Conservation (phyloP, 2,329 filamentous ascomycete species). For the Cryphonectria japonica region DNA sequence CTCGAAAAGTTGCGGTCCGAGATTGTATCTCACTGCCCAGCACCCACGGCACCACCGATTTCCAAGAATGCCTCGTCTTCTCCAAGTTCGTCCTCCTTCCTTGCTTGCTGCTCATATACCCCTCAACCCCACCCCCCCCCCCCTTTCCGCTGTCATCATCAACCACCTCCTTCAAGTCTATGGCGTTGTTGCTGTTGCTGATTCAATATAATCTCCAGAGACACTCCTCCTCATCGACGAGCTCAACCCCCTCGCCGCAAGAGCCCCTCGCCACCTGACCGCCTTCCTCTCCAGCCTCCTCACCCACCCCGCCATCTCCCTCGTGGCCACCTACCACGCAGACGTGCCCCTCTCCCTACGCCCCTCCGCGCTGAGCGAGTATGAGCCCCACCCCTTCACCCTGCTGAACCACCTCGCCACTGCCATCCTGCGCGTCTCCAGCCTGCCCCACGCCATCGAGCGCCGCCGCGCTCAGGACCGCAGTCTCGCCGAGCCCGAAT, state of each 20-base stretch:
- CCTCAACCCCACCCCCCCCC: conserved; percentile 17
- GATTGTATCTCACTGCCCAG: conserved; percentile 56
- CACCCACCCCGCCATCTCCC: conserved; percentile 63
- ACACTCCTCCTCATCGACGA: conserved; percentile 80
- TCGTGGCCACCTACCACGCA: conserved; percentile 80
- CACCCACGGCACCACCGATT: conserved; percentile 42
- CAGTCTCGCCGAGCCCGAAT: conserved; percentile 74
- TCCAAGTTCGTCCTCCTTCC: conserved; percentile 46
- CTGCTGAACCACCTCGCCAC: conserved; percentile 87
- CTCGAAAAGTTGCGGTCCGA: conserved; percentile 62
- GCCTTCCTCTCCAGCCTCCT: conserved; percentile 72
- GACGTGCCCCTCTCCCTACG: conserved; percentile 69
- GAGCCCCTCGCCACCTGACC: conserved; percentile 60
- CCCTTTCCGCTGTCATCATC: background rate
- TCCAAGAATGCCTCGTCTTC: conserved; percentile 41
- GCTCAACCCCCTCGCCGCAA: conserved; percentile 67
- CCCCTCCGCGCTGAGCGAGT: conserved; percentile 48
- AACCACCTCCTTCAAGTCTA: too few species aligned
- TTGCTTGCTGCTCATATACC: background rate
- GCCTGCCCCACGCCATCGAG: conserved; percentile 74
- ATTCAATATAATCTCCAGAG: conserved; percentile 49
- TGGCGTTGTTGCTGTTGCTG: conserved; percentile 19
- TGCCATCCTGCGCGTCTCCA: conserved; percentile 74
- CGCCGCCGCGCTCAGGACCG: conserved; percentile 76
- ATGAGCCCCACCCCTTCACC: conserved; percentile 71